Base-by-base conservation (phyloP, 2,329 filamentous ascomycete genomes). In the Curvularia sp. region DNA sequence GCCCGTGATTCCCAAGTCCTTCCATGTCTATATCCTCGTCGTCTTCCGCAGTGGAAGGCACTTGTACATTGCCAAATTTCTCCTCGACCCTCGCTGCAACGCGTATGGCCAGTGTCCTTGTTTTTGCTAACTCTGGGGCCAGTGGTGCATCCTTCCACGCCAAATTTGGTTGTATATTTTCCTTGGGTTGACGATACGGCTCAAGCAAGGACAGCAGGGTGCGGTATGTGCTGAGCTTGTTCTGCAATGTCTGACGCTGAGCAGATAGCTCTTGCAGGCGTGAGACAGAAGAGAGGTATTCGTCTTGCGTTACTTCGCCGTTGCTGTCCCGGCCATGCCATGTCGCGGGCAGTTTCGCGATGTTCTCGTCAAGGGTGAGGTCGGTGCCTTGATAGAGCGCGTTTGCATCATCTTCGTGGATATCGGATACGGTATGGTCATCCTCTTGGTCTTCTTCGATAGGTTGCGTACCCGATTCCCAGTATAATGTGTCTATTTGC, bases 401-500 rank as follows among this genome's bases (percentile, higher is more conserved):
- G 43, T 72, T 77, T 7, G 49, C 50, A 34, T 79, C 79, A 19
- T 79, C 79, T 38, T 82, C 80, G 13, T 54, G 51, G 4, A 77
- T 78, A 13, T 78, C 77, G 5, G 58, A 47, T 18, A 76, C 75
- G 3, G 66, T 64, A 0, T 64, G 39, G 3, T 55, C 58, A 15
- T 71, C 69, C n/a, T 32, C 50, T 8, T 56, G 59, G 4, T 67
- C 67, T 5, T 63, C 57, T 25, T 67, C 65, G n/a, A 61, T 19
- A 8, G 63, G 77, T 21, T 76, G 76, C 13, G 73, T 79, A 5
- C 78, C 82, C 1, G 78, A 77, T 41, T 80, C 77, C 74, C 83
- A 83, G 73, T 91, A 92, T 43, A 90, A 77, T 47, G 78, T 77
- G 74, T 90, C 87, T 41, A 92, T 86, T 78, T 92, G 89, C 78